phyloP scores from a whole-genome alignment of 176 grass and related monocot species.

The Puya raimondii region DNA sequence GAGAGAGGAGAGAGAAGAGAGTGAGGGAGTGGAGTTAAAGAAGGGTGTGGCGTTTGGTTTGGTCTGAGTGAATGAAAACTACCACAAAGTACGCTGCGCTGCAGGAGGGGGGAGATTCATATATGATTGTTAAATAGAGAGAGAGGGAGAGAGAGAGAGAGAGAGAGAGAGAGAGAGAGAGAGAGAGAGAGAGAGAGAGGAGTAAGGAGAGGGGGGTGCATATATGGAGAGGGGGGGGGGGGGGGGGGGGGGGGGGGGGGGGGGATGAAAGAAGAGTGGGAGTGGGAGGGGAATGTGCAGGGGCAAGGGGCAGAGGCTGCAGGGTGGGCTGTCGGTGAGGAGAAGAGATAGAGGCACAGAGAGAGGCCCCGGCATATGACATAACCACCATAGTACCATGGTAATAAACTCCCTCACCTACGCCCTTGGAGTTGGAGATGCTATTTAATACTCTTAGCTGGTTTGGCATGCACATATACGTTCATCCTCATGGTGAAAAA shows the following conservation, averaged over 20 bases:
- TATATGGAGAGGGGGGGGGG: neutral
- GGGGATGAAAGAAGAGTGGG: constrained; percentile 8
- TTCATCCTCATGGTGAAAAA: neutral
- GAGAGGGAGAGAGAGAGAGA: neutral
- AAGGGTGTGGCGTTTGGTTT: too few relatives aligned
- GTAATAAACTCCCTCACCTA: constrained; percentile 81
- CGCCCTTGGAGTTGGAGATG: constrained; percentile 14
- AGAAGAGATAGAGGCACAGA: too few relatives aligned
- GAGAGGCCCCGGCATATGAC: constrained; percentile 13
- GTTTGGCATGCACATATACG: neutral
- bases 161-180: constrained; percentile 1
- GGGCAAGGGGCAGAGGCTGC: constrained; percentile 25
- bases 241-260: too few relatives aligned
- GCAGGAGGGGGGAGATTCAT: too few relatives aligned
- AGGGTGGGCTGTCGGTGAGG: constrained; percentile 52
- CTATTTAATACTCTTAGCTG: constrained; percentile 31
- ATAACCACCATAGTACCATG: constrained; percentile 48
- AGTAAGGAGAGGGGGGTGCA: constrained; percentile 4
- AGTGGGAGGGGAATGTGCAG: neutral
- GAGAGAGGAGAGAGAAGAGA: constrained; percentile 30
- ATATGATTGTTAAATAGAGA: too few relatives aligned
- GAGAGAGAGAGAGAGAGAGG: neutral
- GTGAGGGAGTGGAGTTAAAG: constrained; percentile 23
- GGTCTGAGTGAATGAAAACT: constrained; percentile 42
- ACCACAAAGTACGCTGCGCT: constrained; percentile 3